A percentile compares a stretch with the other conserved stretches of the same genome.
phyloP scores from a whole-genome alignment of 148 eudicot genomes.

The Arctostaphylos glauca region DNA sequence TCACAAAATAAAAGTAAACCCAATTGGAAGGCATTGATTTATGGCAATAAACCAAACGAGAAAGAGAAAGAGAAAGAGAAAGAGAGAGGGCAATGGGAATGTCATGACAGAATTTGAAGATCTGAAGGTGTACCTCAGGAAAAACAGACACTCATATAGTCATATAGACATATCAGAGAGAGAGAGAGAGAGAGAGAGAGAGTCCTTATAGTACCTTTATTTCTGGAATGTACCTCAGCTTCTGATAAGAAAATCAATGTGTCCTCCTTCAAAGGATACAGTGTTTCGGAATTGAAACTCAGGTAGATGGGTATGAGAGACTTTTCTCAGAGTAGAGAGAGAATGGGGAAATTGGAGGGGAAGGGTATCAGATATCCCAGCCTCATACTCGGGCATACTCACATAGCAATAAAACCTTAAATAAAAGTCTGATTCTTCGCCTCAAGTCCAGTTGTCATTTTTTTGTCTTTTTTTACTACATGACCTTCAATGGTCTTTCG shows the following conservation, averaged over 20 bases:
- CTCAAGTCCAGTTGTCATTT: conserved; percentile 3
- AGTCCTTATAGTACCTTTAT: conserved; percentile 19
- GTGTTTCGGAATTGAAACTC: conserved; percentile 9
- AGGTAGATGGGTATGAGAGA: conserved; percentile 4
- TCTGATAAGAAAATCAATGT: not conserved
- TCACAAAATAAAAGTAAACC: not conserved
- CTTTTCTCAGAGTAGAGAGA: not conserved
- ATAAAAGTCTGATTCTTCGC: conserved; percentile 1
- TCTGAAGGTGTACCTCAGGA: not conserved
- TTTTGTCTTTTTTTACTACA: not conserved
- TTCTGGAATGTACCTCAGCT: not conserved
- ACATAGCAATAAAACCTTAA: conserved; percentile 7
- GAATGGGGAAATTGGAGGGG: not conserved
- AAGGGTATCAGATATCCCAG: not conserved
- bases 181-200: not conserved
- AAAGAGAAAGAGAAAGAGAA: not conserved
- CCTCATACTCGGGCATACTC: not conserved
- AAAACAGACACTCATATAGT: not conserved
- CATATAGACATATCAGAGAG: not conserved
- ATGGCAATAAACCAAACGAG: not conserved
- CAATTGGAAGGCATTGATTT: not conserved
- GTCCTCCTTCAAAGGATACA: not conserved
- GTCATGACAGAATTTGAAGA: conserved; percentile 4
- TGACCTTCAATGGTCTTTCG: not conserved
- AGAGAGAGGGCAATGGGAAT: not conserved